These are phyloP conservation scores for Globisporangium okanoganense DNA, from an alignment of 352 stramenopile genomes.

Conservation along the genomic window DNA sequence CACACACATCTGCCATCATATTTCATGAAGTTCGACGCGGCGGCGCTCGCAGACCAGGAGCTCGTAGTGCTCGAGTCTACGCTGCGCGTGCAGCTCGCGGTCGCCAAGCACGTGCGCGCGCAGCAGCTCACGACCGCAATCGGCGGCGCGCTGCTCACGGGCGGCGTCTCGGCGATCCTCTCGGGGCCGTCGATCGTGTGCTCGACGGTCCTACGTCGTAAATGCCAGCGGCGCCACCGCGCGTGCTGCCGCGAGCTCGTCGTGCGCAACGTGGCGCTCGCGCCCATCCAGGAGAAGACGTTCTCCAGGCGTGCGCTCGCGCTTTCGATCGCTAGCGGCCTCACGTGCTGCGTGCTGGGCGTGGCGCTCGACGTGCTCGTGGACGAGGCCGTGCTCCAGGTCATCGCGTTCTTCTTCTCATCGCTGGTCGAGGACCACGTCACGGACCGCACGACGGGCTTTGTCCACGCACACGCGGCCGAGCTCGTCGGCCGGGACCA, in stretches of 20 bases:
- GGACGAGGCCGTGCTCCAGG: slow-evolving; percentile 22
- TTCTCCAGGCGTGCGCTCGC: slow-evolving; percentile 21
- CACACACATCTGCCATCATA: not conserved
- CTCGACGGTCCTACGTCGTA: slow-evolving; percentile 19
- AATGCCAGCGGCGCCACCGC: slow-evolving; percentile 19
- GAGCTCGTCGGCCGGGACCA: slow-evolving; percentile 15
- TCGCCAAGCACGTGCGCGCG: slow-evolving; percentile 19
- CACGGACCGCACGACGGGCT: slow-evolving; percentile 6
- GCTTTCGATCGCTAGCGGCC: slow-evolving; percentile 20
- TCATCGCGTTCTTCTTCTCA: slow-evolving; percentile 21
- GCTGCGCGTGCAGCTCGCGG: slow-evolving; percentile 26
- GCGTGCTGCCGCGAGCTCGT: slow-evolving; percentile 15
- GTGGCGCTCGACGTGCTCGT: slow-evolving; percentile 25
- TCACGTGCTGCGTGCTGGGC: slow-evolving; percentile 24
- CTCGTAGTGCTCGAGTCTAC: slow-evolving; percentile 26
- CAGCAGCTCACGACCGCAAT: slow-evolving; percentile 19
- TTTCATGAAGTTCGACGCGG: slow-evolving; percentile 15
- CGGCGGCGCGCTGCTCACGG: slow-evolving; percentile 16
- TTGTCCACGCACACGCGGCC: slow-evolving; percentile 6
- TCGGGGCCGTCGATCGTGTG: slow-evolving; percentile 19
- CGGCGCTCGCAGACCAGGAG: slow-evolving; percentile 16
- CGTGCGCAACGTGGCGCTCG: slow-evolving; percentile 9
- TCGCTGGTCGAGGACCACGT: slow-evolving; percentile 13
- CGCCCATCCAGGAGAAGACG: slow-evolving; percentile 14
- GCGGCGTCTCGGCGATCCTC: slow-evolving; percentile 18